These are phyloP conservation scores for Durio zibethinus DNA, from an alignment of 345 rosid species.

Conservation along the genomic window DNA sequence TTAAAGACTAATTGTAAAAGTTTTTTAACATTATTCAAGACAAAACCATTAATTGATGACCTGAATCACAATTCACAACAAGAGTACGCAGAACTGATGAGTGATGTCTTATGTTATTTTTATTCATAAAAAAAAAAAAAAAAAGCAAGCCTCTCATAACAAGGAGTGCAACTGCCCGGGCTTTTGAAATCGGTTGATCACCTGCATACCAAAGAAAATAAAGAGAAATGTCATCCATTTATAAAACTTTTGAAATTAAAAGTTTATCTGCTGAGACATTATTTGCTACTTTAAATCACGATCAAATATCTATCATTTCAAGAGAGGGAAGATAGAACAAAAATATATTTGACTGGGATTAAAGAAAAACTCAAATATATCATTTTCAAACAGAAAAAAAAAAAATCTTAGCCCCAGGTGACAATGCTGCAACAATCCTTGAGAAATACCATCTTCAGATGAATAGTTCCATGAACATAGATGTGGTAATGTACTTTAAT, in stretches of 20 bases:
- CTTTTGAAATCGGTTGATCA: slow-evolving; percentile 1
- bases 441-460: background rate
- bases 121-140: background rate
- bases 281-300: background rate
- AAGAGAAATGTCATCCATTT: background rate
- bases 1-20: background rate
- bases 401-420: background rate
- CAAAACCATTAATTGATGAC: background rate
- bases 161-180: background rate
- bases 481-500: background rate
- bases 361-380: background rate
- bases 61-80: background rate
- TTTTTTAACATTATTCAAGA: background rate
- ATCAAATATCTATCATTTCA: background rate
- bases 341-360: background rate
- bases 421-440: background rate
- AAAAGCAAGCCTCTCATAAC: slow-evolving; percentile 7
- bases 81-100: slow-evolving; percentile 8
- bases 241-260: background rate
- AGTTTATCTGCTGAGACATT: background rate
- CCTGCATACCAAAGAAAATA: slow-evolving; percentile 2
- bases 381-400: background rate
- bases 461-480: background rate
- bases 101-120: slow-evolving; percentile 18
- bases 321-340: background rate